These are phyloP conservation scores for Nothophoma quercina DNA, from an alignment of 2,329 filamentous ascomycete species.

Conservation along the genomic window DNA sequence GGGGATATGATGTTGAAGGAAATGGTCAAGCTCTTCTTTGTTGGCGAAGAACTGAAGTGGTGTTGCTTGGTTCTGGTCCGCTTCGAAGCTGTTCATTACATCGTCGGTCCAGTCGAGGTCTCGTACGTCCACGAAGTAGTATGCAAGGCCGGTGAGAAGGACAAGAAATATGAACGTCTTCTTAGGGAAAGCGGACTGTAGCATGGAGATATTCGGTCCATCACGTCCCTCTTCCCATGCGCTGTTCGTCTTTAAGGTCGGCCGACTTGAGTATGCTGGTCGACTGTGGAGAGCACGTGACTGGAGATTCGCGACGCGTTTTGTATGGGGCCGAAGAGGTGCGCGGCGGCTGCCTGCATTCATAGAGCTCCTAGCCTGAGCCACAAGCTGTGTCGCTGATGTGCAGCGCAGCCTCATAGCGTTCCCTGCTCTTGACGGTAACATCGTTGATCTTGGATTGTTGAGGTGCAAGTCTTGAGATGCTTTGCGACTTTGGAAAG, in stretches of 20 bases:
- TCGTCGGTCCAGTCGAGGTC: conserved; percentile 32
- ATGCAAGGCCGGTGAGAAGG: conserved; percentile 29
- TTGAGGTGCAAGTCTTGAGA: not conserved
- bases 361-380: not conserved
- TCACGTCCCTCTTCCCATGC: not conserved
- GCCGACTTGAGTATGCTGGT: not conserved
- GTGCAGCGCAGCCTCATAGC: not conserved
- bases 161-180: conserved; percentile 41
- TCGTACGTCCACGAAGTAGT: conserved; percentile 34
- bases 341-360: not conserved
- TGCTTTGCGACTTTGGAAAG: not conserved
- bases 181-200: conserved; percentile 42
- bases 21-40: conserved; percentile 40
- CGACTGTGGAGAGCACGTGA: conserved; percentile 10
- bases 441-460: conserved; percentile 10
- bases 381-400: not conserved
- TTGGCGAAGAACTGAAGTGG: conserved; percentile 38
- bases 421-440: not conserved
- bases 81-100: conserved; percentile 25
- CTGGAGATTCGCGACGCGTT: conserved; percentile 11
- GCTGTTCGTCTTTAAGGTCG: too few species aligned
- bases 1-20: conserved; percentile 33
- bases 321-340: not conserved
- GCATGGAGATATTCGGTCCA: not conserved
- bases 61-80: conserved; percentile 22